Evolutionary conservation across 2,329 filamentous ascomycete genomes (phyloP).

Genomic region (Aspergillus aculeatinus): DNA sequence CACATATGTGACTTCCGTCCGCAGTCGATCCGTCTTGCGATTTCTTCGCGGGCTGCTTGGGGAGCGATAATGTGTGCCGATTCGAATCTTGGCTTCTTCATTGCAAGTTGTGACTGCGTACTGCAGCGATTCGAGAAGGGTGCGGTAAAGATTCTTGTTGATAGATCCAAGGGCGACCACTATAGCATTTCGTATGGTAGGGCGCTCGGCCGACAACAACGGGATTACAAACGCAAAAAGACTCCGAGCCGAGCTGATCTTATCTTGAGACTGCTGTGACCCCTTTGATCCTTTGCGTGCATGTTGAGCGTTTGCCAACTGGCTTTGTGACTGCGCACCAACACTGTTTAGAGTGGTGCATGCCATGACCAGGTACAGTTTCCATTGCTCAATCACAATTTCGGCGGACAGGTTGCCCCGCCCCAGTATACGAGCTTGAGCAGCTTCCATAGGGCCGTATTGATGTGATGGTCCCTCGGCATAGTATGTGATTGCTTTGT

Average conservation of each 20-base stretch:
- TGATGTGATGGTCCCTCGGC: conserved; percentile 67
- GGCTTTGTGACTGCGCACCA: conserved; percentile 61
- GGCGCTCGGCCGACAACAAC: conserved; percentile 74
- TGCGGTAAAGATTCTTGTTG: conserved; percentile 89
- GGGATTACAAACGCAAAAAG: conserved; percentile 92
- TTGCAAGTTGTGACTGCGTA: conserved; percentile 82
- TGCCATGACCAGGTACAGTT: conserved; percentile 92
- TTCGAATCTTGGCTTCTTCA: conserved; percentile 79
- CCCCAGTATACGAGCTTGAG: conserved; percentile 40
- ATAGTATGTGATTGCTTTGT: conserved; percentile 74
- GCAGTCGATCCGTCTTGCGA: conserved; percentile 77
- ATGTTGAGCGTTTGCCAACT: conserved; percentile 68
- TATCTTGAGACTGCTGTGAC: conserved; percentile 65
- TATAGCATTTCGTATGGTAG: conserved; percentile 82
- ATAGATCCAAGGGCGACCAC: conserved; percentile 91
- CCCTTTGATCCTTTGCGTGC: conserved; percentile 74
- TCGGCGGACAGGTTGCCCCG: conserved; percentile 70
- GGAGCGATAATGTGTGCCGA: conserved; percentile 74
- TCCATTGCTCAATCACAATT: conserved; percentile 94
- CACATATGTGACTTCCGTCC: conserved; percentile 93
- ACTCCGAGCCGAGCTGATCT: conserved; percentile 82
- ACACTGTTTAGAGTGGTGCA: conserved; percentile 91
- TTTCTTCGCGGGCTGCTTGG: conserved; percentile 80
- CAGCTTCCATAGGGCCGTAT: conserved; percentile 35
- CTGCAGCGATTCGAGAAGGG: conserved; percentile 84